phyloP scores from a whole-genome alignment of 257 asterid genomes.

The Paraleonurus japonicus region DNA sequence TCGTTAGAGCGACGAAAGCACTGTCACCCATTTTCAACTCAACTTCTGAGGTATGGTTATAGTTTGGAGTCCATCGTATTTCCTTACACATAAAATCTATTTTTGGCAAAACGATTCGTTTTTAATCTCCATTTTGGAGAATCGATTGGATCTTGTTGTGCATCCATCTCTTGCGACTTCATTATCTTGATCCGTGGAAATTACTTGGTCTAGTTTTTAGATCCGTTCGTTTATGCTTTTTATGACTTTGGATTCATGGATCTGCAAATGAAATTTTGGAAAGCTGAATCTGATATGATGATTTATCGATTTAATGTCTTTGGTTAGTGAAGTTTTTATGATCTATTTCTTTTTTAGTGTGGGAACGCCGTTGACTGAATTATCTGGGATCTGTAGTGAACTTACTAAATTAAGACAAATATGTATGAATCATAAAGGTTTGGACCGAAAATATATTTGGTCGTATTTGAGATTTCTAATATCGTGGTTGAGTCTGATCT shows the following conservation, averaged over 20 bases:
- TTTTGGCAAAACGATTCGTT: background rate
- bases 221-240: conserved; percentile 21
- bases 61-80: background rate
- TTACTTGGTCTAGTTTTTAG: conserved; percentile 15
- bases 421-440: background rate
- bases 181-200: conserved; percentile 25
- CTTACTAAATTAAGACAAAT: background rate
- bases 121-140: conserved; percentile 12
- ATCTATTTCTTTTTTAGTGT: background rate
- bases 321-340: background rate
- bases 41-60: conserved; percentile 36
- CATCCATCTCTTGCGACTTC: conserved; percentile 9
- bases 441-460: background rate
- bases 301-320: background rate
- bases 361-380: conserved; percentile 14
- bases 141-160: conserved; percentile 23
- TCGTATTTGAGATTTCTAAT: background rate
- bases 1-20: background rate
- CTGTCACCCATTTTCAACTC: conserved; percentile 25
- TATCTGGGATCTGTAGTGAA: conserved; percentile 19
- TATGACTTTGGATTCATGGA: conserved; percentile 27
- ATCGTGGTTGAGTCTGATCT: background rate
- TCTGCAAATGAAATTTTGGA: conserved; percentile 25
- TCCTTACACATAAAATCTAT: background rate
- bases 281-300: background rate